A percentile compares a stretch with the other conserved stretches of the same genome.
Evolutionary conservation across 441 rosid genomes (phyloP).

Genomic region (Dalechampia spathulata): DNA sequence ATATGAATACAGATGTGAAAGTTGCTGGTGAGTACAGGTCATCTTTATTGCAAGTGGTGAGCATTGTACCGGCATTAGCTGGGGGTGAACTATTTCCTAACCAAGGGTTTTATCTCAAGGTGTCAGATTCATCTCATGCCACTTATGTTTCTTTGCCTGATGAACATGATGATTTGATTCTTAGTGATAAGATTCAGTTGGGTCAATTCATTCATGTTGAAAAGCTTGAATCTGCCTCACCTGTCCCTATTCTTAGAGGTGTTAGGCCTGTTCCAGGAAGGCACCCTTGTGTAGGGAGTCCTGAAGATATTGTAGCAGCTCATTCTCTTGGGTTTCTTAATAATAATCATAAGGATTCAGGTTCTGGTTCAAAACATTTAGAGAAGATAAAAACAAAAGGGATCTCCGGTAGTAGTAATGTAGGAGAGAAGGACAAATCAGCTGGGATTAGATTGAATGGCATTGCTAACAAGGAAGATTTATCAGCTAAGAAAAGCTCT

Average conservation of each 20-base stretch:
- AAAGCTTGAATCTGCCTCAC: constrained; percentile 81
- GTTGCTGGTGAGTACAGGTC: constrained; percentile 95
- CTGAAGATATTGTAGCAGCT: constrained; percentile 93
- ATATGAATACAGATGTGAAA: constrained; percentile 90
- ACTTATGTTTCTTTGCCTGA: constrained; percentile 91
- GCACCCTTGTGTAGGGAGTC: constrained; percentile 87
- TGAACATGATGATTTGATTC: constrained; percentile 89
- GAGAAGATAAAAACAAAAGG: constrained; percentile 45
- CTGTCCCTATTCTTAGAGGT: constrained; percentile 82
- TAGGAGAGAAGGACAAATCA: constrained; percentile 43
- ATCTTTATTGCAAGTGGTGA: constrained; percentile 76
- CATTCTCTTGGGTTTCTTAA: constrained; percentile 62
- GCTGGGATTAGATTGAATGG: constrained; percentile 39
- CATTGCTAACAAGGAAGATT: constrained; percentile 40
- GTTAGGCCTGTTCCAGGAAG: constrained; percentile 96
- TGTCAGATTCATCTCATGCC: constrained; percentile 98
- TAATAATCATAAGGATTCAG: constrained; percentile 20
- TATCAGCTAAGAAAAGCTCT: constrained; percentile 27
- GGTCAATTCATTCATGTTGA: constrained; percentile 98
- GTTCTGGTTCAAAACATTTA: constrained; percentile 34
- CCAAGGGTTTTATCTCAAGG: constrained; percentile 94
- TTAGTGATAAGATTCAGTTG: constrained; percentile 85
- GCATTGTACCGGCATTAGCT: constrained; percentile 92
- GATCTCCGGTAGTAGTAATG: constrained; percentile 17
- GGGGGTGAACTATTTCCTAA: constrained; percentile 89